phyloP scores from a whole-genome alignment of 257 asterid genomes.

The Dorcoceras hygrometricum region DNA sequence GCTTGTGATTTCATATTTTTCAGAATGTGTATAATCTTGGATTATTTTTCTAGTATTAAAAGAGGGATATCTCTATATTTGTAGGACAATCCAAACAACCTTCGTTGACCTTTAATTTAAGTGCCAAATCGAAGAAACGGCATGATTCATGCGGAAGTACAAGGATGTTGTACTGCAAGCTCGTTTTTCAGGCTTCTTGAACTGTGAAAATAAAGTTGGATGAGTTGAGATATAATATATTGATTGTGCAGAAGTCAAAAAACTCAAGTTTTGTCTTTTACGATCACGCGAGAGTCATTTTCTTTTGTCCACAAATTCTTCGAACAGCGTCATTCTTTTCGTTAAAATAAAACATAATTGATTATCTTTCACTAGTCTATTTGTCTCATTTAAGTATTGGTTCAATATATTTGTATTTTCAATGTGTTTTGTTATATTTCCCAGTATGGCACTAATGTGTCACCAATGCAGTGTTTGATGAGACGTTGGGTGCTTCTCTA shows the following conservation, averaged over 20 bases:
- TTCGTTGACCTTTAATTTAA: neutral
- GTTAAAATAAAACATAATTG: neutral
- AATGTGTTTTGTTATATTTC: no score
- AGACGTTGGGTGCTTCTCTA: no score
- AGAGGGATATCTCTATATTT: no score
- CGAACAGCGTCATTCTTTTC: slow-evolving; percentile 1
- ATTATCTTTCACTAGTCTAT: no score
- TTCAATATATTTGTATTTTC: no score
- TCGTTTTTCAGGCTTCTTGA: slow-evolving; percentile 19
- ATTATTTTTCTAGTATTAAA: neutral
- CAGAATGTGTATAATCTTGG: neutral
- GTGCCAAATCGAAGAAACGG: slow-evolving; percentile 24
- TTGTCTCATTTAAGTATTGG: no score
- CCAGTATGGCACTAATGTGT: no score
- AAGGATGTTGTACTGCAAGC: slow-evolving; percentile 14
- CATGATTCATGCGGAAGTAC: slow-evolving; percentile 41
- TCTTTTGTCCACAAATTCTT: neutral
- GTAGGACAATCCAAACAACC: neutral
- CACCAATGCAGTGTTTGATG: no score
- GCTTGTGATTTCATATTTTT: slow-evolving; percentile 24
- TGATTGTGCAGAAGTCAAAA: slow-evolving; percentile 17
- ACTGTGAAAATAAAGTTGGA: neutral
- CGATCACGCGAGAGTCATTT: neutral
- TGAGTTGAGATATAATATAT: neutral
- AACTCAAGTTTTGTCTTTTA: slow-evolving; percentile 10